A percentile compares a stretch with the other conserved stretches of the same genome.
phyloP scores from a whole-genome alignment of 208 protist species.

The Trypanosoma caninum region DNA sequence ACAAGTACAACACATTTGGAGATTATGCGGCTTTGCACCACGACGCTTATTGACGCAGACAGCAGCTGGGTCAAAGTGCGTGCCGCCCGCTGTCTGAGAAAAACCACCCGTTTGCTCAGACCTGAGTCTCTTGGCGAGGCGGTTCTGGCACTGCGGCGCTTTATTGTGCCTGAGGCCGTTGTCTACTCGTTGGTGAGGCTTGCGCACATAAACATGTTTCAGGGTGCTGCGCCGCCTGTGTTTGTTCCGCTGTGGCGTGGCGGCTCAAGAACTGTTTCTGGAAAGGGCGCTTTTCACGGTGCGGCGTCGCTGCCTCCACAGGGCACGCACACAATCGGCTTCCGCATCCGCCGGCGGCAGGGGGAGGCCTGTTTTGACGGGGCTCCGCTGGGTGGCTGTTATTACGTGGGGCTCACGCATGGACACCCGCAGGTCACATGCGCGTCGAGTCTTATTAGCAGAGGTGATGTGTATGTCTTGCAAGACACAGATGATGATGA shows the following conservation, averaged over 20 bases:
- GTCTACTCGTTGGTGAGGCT: conserved; percentile 65
- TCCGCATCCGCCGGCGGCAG: conserved; percentile 68
- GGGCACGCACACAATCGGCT: conserved; percentile 76
- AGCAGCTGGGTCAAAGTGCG: conserved; percentile 66
- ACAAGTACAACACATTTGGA: conserved; percentile 54
- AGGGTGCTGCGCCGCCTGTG: conserved; percentile 24
- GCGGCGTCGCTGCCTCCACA: conserved; percentile 50
- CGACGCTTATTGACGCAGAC: conserved; percentile 46
- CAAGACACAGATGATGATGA: conserved; percentile 88
- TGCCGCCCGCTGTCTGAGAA: conserved; percentile 57
- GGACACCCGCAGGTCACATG: conserved; percentile 63
- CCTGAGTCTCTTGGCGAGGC: conserved; percentile 53
- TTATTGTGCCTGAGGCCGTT: conserved; percentile 38
- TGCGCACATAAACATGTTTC: conserved; percentile 40
- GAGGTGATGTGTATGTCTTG: conserved; percentile 79
- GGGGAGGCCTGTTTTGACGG: conserved; percentile 60
- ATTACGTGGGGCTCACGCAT: conserved; percentile 82
- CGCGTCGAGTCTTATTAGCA: conserved; percentile 68
- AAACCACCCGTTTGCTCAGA: conserved; percentile 50
- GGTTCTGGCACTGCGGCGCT: conserved; percentile 20
- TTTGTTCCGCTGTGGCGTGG: conserved; percentile 57
- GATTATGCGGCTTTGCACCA: conserved; percentile 72
- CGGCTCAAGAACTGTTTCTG: conserved; percentile 47
- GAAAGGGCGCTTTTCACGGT: conserved; percentile 79
- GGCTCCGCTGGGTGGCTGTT: conserved; percentile 80